phyloP scores from a whole-genome alignment of 208 protist species.

The Crithidia fasciculata region DNA sequence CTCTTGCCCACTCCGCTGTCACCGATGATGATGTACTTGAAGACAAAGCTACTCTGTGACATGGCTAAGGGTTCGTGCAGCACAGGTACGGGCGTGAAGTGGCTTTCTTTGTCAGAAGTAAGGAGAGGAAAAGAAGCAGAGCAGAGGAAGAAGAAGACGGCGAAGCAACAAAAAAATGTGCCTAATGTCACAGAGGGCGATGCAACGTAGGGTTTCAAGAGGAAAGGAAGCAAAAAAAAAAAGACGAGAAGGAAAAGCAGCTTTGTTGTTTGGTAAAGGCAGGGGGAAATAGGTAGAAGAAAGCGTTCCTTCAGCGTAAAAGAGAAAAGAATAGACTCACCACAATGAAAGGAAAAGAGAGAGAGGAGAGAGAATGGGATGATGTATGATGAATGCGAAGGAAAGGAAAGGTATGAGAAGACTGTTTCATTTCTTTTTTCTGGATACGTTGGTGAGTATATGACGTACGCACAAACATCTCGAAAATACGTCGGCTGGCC shows the following conservation, averaged over 20 bases:
- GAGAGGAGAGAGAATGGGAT: too few species aligned
- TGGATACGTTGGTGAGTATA: background rate
- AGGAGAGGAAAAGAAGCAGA: background rate
- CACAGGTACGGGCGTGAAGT: too few species aligned
- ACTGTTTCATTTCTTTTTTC: background rate
- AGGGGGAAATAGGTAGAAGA: background rate
- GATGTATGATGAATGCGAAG: background rate
- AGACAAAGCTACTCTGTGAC: slow-evolving; percentile 74
- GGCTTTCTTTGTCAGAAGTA: too few species aligned
- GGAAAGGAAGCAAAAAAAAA: background rate
- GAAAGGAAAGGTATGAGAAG: slow-evolving; percentile 3
- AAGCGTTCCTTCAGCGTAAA: too few species aligned
- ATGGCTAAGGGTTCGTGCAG: slow-evolving; percentile 13
- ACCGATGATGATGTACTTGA: slow-evolving; percentile 99
- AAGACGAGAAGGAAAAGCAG: slow-evolving; percentile 2
- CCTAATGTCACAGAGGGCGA: background rate
- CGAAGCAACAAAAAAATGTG: background rate
- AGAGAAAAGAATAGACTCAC: background rate
- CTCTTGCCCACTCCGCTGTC: slow-evolving; percentile 98
- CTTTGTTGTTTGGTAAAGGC: background rate
- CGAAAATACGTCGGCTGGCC: background rate
- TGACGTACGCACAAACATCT: background rate
- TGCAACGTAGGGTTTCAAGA: slow-evolving; percentile 1
- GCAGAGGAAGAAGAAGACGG: slow-evolving; percentile 7
- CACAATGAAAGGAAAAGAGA: background rate